Conservation (phyloP, 768 basidiomycete genomes). For the Termitomyces sp. region DNA sequence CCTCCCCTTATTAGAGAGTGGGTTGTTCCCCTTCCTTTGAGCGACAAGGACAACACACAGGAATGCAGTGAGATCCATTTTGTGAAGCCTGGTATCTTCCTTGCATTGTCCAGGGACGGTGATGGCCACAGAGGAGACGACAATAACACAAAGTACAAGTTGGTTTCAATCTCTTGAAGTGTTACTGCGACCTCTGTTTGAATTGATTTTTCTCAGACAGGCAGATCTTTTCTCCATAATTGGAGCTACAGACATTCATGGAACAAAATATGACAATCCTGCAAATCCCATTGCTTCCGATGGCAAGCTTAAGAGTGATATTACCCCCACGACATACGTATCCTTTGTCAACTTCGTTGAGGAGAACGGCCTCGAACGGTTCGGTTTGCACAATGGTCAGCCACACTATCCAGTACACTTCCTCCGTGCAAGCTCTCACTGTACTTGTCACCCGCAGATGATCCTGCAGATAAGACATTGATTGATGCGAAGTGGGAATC, state of each 20-base stretch:
- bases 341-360: conserved; percentile 21
- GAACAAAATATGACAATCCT: conserved; percentile 51
- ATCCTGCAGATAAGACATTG: conserved; percentile 41
- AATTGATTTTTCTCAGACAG: too few relatives aligned
- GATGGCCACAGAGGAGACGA: conserved; percentile 54
- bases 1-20: conserved; percentile 51
- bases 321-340: too few relatives aligned
- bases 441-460: neutral
- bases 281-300: conserved; percentile 52
- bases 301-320: conserved; percentile 41
- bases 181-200: too few relatives aligned
- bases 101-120: conserved; percentile 56
- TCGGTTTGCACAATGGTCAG: conserved; percentile 58
- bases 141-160: conserved; percentile 52
- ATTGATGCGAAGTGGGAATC: conserved; percentile 70
- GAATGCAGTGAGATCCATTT: conserved; percentile 58
- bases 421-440: neutral
- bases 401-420: too few relatives aligned
- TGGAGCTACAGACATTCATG: conserved; percentile 58
- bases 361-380: conserved; percentile 48
- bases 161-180: too few relatives aligned
- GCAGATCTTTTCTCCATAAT: conserved; percentile 57
- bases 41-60: conserved; percentile 44
- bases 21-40: conserved; percentile 54
- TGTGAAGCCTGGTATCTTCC: conserved; percentile 46